Percentiles rank a stretch among this genome's conserved stretches.
Conservation (phyloP, 345 rosid species). For the Mangifera indica region DNA sequence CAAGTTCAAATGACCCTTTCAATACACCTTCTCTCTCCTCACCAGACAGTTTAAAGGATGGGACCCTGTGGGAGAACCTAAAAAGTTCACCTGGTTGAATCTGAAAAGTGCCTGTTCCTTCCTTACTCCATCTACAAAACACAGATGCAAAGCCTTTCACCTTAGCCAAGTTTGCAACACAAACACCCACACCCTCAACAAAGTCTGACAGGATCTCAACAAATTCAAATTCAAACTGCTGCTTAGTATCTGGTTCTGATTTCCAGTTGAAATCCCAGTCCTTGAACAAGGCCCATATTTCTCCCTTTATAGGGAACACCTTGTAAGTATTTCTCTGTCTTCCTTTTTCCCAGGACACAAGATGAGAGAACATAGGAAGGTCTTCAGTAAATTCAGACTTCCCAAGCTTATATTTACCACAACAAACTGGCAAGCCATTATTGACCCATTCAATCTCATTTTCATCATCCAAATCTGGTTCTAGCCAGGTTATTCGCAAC, state of each 20-base stretch:
- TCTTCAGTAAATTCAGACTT: constrained; percentile 27
- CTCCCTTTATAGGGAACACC: constrained; percentile 67
- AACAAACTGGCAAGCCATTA: constrained; percentile 52
- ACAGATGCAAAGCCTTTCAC: constrained; percentile 71
- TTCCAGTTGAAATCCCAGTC: constrained; percentile 67
- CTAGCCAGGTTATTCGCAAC: constrained; percentile 69
- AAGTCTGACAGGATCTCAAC: constrained; percentile 65
- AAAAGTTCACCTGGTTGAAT: constrained; percentile 55
- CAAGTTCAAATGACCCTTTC: constrained; percentile 70
- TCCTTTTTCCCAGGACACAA: constrained; percentile 38
- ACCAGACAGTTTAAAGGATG: constrained; percentile 59
- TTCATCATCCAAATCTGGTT: constrained; percentile 55
- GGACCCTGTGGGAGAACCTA: constrained; percentile 79
- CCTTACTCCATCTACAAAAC: constrained; percentile 34
- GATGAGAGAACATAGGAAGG: constrained; percentile 66
- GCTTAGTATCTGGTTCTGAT: constrained; percentile 25
- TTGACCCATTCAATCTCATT: constrained; percentile 49
- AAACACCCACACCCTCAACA: constrained; percentile 37
- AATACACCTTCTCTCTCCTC: constrained; percentile 61
- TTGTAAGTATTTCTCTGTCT: constrained; percentile 20
- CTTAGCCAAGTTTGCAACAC: constrained; percentile 56
- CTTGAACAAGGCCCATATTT: constrained; percentile 84
- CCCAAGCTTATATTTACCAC: constrained; percentile 62
- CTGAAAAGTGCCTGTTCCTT: constrained; percentile 25
- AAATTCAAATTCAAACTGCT: constrained; percentile 56